Percentiles rank a stretch among this genome's conserved stretches.
Evolutionary conservation across 805 yeast species (phyloP).

Genomic region (Lipomyces oligophaga): DNA sequence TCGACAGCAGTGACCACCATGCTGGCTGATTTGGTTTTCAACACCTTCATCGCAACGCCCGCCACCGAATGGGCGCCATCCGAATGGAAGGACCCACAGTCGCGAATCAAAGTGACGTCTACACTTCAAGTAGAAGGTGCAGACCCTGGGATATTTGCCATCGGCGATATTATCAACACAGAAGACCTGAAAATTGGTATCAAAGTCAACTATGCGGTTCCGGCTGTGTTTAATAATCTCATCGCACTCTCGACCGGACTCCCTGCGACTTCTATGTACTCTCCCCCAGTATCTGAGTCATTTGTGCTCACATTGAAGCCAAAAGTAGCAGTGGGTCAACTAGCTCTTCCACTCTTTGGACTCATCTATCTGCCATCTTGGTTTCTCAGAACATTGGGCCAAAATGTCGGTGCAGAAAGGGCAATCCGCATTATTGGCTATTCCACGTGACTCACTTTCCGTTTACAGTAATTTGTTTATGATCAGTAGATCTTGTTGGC

Average conservation of each 20-base stretch:
- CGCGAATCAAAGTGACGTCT: constrained; percentile 8
- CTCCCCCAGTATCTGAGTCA: constrained; percentile 3
- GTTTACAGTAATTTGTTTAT: not conserved
- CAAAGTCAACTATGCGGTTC: constrained; percentile 1
- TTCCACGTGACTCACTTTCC: not conserved
- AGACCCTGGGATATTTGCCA: constrained; percentile 14
- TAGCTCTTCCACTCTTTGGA: constrained; percentile 7
- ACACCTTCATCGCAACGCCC: constrained; percentile 4
- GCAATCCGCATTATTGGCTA: constrained; percentile 11
- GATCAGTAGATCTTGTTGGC: not conserved
- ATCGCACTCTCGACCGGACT: constrained; percentile 5
- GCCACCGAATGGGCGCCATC: constrained; percentile 11
- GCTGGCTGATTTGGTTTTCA: constrained; percentile 11
- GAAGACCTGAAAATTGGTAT: constrained; percentile 15
- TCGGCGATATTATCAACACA: constrained; percentile 19
- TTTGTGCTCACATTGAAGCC: constrained; percentile 8
- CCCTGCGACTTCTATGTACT: not conserved
- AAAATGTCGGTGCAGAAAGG: constrained; percentile 7
- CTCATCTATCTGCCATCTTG: constrained; percentile 6
- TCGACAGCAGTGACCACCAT: constrained; percentile 2
- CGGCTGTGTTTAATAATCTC: constrained; percentile 8
- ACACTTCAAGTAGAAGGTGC: constrained; percentile 17
- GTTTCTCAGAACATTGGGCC: constrained; percentile 4
- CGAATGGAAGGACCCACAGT: constrained; percentile 11
- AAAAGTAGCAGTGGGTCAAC: constrained; percentile 12